These are phyloP conservation scores for Lathyrus oleraceus DNA, from an alignment of 306 rosid genomes.

Conservation along the genomic window DNA sequence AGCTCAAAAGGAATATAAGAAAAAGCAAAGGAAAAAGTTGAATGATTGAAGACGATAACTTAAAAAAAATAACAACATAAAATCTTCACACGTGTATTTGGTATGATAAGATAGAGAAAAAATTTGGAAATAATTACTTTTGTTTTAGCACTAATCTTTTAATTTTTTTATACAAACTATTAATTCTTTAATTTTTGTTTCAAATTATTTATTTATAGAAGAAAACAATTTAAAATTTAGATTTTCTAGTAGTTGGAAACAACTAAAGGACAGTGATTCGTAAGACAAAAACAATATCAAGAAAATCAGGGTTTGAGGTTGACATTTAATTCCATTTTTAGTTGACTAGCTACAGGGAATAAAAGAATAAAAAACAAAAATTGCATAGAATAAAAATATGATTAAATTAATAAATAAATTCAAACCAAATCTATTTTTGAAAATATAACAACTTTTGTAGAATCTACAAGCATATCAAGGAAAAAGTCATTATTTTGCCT, in stretches of 20 bases:
- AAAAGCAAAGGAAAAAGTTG: not conserved
- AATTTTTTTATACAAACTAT: not conserved
- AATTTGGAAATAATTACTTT: not conserved
- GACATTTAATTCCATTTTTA: not conserved
- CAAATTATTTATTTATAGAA: not conserved
- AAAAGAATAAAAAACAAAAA: not conserved
- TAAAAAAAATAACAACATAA: not conserved
- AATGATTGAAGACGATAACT: conserved; percentile 19
- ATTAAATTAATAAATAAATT: too few species aligned
- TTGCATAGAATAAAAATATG: not conserved
- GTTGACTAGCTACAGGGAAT: not conserved
- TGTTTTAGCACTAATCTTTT: not conserved
- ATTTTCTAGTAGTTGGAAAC: not conserved
- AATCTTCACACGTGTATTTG: conserved; percentile 33
- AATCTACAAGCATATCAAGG: too few species aligned
- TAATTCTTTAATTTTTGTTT: not conserved
- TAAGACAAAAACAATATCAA: not conserved
- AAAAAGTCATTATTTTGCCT: too few species aligned
- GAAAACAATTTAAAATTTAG: not conserved
- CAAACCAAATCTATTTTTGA: too few species aligned
- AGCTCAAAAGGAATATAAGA: conserved; percentile 14
- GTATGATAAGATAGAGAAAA: conserved; percentile 1
- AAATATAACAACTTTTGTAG: too few species aligned
- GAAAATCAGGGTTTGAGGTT: not conserved
- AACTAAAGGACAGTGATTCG: not conserved